Conservation (phyloP, 805 yeast species). For the Suhomyces tanzawaensis region DNA sequence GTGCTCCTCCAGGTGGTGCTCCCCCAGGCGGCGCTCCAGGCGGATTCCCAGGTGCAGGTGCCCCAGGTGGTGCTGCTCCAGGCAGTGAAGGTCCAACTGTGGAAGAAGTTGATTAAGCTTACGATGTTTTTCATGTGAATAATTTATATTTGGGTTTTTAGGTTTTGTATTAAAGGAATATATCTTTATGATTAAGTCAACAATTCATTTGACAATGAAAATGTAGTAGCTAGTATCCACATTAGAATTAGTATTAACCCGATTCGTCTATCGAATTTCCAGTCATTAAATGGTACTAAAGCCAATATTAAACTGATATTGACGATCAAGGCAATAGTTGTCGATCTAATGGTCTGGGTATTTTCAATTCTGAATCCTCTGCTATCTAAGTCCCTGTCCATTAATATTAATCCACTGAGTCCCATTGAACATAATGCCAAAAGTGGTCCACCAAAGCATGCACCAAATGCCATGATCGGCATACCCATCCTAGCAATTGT, state of each 20-base stretch:
- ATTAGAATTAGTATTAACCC: slow-evolving; percentile 29
- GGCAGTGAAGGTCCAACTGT: slow-evolving; percentile 40
- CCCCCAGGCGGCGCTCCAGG: slow-evolving; percentile 34
- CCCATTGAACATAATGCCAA: slow-evolving; percentile 82
- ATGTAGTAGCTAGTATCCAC: slow-evolving; percentile 28
- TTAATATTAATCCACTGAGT: slow-evolving; percentile 52
- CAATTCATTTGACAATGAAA: slow-evolving; percentile 26
- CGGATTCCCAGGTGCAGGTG: slow-evolving; percentile 51
- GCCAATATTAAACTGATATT: slow-evolving; percentile 21
- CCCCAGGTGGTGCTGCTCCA: slow-evolving; percentile 15
- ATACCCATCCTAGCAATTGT: slow-evolving; percentile 79
- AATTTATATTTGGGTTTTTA: slow-evolving; percentile 2
- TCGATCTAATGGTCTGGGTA: slow-evolving; percentile 20
- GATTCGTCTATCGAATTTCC: slow-evolving; percentile 35
- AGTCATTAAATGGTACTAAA: slow-evolving; percentile 19
- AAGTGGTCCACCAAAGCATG: slow-evolving; percentile 92
- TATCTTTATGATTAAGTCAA: neutral
- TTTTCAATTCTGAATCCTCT: slow-evolving; percentile 16
- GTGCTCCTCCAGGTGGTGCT: slow-evolving; percentile 29
- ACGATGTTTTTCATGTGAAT: neutral
- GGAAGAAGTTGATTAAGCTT: slow-evolving; percentile 37
- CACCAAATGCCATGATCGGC: slow-evolving; percentile 89
- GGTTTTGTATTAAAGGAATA: neutral
- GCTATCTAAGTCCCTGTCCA: neutral
- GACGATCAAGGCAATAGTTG: slow-evolving; percentile 18